Conservation (phyloP, 805 yeast species). For the Starmera quercuum region DNA sequence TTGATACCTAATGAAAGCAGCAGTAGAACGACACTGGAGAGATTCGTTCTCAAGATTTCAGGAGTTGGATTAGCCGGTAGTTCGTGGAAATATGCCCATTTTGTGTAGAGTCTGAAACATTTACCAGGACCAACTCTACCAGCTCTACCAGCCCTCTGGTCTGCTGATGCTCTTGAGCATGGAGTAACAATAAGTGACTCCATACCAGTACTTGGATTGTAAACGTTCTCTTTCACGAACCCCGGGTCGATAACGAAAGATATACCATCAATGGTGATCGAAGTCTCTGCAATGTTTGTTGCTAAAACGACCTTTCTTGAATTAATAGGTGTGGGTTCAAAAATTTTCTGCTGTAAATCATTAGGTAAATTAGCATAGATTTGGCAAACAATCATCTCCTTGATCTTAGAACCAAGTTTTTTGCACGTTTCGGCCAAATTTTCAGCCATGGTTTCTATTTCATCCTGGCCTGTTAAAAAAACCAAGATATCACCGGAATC, state of each 20-base stretch:
- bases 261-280: slow-evolving; percentile 93
- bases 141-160: slow-evolving; percentile 96
- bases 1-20: slow-evolving; percentile 79
- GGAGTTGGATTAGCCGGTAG: slow-evolving; percentile 78
- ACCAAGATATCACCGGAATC: slow-evolving; percentile 80
- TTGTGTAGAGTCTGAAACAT: slow-evolving; percentile 84
- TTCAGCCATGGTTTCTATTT: slow-evolving; percentile 78
- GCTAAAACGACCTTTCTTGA: slow-evolving; percentile 86
- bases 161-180: slow-evolving; percentile 91
- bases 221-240: slow-evolving; percentile 85
- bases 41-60: slow-evolving; percentile 81
- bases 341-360: slow-evolving; percentile 73
- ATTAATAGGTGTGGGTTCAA: slow-evolving; percentile 77
- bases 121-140: slow-evolving; percentile 97
- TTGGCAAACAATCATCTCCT: slow-evolving; percentile 67
- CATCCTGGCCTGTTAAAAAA: slow-evolving; percentile 94
- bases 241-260: slow-evolving; percentile 94
- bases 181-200: slow-evolving; percentile 81
- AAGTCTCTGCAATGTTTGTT: slow-evolving; percentile 95
- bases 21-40: slow-evolving; percentile 68
- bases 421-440: slow-evolving; percentile 56
- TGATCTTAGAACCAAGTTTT: slow-evolving; percentile 45
- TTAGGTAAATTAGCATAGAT: slow-evolving; percentile 89
- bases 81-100: slow-evolving; percentile 72
- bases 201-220: slow-evolving; percentile 82